phyloP scores from a whole-genome alignment of 202 grass and related monocot genomes.

The Schoenoplectus tabernaemontani region DNA sequence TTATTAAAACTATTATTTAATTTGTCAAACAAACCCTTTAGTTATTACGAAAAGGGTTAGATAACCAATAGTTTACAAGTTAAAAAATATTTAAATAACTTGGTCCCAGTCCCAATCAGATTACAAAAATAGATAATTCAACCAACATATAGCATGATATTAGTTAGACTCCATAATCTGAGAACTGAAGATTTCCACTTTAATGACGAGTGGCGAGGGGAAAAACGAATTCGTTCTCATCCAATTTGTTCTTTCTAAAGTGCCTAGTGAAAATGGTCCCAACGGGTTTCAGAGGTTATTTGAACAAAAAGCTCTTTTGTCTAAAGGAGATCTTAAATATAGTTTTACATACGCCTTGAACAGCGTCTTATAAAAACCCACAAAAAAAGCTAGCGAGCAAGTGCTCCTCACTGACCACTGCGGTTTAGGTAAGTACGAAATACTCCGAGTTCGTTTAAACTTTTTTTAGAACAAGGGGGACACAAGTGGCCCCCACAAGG shows the following conservation, averaged over 20 bases:
- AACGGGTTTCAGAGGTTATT: slow-evolving; percentile 17
- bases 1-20: no score
- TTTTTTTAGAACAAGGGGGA: background rate
- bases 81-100: no score
- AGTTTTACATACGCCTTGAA: background rate
- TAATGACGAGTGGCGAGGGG: no score
- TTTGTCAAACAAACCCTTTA: no score
- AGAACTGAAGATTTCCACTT: background rate
- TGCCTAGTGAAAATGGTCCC: no score
- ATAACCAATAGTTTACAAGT: no score
- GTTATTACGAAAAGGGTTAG: no score
- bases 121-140: no score
- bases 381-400: background rate
- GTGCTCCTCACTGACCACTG: background rate
- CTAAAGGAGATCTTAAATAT: background rate
- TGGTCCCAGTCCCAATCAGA: no score
- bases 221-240: no score
- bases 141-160: no score
- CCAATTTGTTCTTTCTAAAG: no score
- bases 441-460: background rate
- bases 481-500: background rate
- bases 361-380: background rate
- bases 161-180: background rate
- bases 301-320: slow-evolving; percentile 5
- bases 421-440: background rate